Base-by-base conservation (phyloP, 192 early-diverging fungal species). In the Jimgerdemannia lactiflua region DNA sequence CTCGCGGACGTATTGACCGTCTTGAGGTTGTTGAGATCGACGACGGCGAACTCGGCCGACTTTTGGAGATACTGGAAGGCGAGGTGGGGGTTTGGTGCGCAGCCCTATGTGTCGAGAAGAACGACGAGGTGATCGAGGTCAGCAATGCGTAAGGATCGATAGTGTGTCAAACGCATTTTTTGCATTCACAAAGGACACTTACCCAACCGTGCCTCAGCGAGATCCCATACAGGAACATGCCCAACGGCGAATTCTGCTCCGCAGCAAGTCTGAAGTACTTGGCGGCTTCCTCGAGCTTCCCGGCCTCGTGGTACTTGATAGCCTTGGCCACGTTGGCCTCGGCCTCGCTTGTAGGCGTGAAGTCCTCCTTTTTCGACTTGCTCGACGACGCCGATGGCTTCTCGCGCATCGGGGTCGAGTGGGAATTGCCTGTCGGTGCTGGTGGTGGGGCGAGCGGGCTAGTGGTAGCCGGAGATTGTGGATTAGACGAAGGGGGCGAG, bases 141-240 rank as follows among this genome's bases (percentile, higher is more conserved):
- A 42, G 69, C 67, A 49, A 74, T 29, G 4, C 43, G 39, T 40
- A 6, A 4, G 67, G 41, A 64, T 19, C 43, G 29, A 42, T 7
- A 17, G 44, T 39, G 69, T 14, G 17, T 17, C 41, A 17, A 39
- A 3, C 20, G n/a, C 6, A 65, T 49, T 49, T 39, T 3, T 10
- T 70, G 19, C 40, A 69, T 9, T 29, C 29, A 29, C 29, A 29
- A 29, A 29, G 29, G 11, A 8, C 9, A 72, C 83, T 76, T 83
- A 87, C 92, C 93, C 93, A 95, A 40, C 93, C 93, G 75, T 95
- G 93, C 11, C 93, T 84, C 3, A 93, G 78, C 7, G 93, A 92
- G 19, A 95, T 81, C 17, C 92, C 93, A 75, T 91, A 93, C 75
- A 95, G 86, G 74, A 95, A 89, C 87, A 93, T 89, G 20, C 93